Base-by-base conservation (phyloP, 2,329 filamentous ascomycete genomes). In the Aspergillus fructus region DNA sequence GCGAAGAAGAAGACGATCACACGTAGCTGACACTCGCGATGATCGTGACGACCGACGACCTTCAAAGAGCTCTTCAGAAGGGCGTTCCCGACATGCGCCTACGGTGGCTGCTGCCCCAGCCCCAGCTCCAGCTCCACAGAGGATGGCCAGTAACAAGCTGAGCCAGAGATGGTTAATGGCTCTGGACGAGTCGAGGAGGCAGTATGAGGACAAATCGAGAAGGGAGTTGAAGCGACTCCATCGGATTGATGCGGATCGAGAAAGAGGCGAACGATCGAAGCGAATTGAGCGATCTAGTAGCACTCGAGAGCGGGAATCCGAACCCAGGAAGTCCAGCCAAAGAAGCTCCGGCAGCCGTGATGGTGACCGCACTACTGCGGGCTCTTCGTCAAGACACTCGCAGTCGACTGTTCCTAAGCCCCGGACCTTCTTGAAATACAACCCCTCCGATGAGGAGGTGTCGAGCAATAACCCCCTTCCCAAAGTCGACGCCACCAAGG, bases 391-490 rank as follows among this genome's bases (percentile, higher is more conserved):
- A 4, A 72, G 68, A 57, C 59, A 64, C 24, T 52, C 63, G 15
- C 59, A 67, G 3, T 34, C 61, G 3, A 58, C 66, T 12, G 58
- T 58, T 11, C 62, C 62, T 11, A 66, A 58, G 19, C 68, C 66
- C 37, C 65, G 68, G 45, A 66, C 68, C 40, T 72, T 72, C 59
- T 58, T 74, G 37, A 68, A 70, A 27, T 76, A 72, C 53, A 72
- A 77, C 3, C 55, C 45, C 65, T 71, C 69, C 15, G 70, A 69
- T 15, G 77, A 73, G n/a, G 68, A 75, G 42, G 76, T 75, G 5
- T 71, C 77, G 50, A 75, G 71, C 17, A 70, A 72, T 30, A 70
- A 68, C 1, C 74, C 71, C n/a, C 64, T 76, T 15, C 65, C 78
- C 37, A 72, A 68, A 51, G 61, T 78, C 17, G 76, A 76, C 53